Evolutionary conservation across 768 basidiomycete species (phyloP).

Genomic region (Tylopilus cervinicoccineus): DNA sequence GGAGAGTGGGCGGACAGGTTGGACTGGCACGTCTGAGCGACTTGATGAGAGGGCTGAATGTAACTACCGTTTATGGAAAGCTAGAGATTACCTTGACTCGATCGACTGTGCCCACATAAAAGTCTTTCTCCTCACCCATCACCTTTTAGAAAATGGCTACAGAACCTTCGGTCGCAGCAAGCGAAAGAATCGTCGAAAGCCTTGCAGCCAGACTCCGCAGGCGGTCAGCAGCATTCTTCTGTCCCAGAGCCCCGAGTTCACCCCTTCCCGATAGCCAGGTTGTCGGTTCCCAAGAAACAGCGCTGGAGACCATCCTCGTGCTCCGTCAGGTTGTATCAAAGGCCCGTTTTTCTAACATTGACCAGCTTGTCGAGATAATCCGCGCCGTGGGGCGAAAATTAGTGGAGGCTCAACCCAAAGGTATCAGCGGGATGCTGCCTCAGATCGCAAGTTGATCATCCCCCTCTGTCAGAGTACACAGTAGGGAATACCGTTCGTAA

Average conservation of each 20-base stretch:
- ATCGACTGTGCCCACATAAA: background rate
- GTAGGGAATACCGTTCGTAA: constrained; percentile 94
- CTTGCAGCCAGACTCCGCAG: constrained; percentile 67
- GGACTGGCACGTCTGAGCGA: constrained; percentile 77
- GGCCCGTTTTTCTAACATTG: constrained; percentile 82
- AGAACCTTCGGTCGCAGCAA: constrained; percentile 34
- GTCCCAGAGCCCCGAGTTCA: constrained; percentile 34
- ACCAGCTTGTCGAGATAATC: constrained; percentile 78
- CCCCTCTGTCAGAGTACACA: constrained; percentile 66
- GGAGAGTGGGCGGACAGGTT: constrained; percentile 90
- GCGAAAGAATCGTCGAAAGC: constrained; percentile 60
- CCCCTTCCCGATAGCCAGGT: constrained; percentile 59
- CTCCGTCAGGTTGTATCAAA: constrained; percentile 87
- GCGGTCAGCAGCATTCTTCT: constrained; percentile 47
- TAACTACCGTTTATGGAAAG: constrained; percentile 17
- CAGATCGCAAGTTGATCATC: constrained; percentile 6
- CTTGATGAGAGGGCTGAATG: background rate
- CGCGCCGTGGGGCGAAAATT: constrained; percentile 74
- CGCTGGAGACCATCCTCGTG: constrained; percentile 84
- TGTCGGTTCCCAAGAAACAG: constrained; percentile 85
- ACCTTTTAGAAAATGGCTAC: constrained; percentile 38
- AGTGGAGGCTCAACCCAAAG: constrained; percentile 93
- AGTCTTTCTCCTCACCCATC: background rate
- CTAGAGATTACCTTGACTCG: background rate
- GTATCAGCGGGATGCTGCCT: constrained; percentile 37